phyloP scores from a whole-genome alignment of 345 rosid genomes.

The Melastoma malabathricum region DNA sequence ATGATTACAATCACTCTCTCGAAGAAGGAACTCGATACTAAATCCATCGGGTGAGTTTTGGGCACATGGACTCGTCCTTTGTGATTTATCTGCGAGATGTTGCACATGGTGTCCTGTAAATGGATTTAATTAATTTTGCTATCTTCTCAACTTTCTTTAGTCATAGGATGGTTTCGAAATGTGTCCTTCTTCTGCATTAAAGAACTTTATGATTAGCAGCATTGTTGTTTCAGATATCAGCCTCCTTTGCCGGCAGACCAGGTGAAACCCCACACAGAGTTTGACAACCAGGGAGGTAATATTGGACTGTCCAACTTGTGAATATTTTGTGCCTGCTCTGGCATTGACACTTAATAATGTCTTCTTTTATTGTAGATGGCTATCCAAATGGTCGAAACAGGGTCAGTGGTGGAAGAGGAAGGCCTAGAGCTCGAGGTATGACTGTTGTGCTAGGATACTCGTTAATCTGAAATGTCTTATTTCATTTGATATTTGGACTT shows the following conservation, averaged over 20 bases:
- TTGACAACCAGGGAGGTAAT: constrained; percentile 23
- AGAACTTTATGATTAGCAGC: neutral
- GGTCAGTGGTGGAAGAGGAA: constrained; percentile 10
- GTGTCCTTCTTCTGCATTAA: neutral
- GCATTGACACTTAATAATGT: constrained; percentile 2
- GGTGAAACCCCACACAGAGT: constrained; percentile 19
- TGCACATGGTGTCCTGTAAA: neutral
- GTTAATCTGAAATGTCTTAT: too few relatives aligned
- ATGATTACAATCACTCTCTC: constrained; percentile 47
- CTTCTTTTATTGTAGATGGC: constrained; percentile 8
- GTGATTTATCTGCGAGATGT: neutral
- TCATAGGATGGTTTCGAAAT: too few relatives aligned
- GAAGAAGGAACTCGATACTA: constrained; percentile 29
- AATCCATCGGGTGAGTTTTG: constrained; percentile 39
- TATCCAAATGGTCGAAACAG: constrained; percentile 12
- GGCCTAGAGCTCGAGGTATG: constrained; percentile 8
- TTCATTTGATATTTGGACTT: too few relatives aligned
- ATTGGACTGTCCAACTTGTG: neutral
- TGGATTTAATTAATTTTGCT: too few relatives aligned
- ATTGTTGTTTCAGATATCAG: constrained; percentile 21
- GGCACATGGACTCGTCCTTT: neutral
- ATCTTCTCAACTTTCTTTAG: too few relatives aligned
- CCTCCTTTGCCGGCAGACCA: constrained; percentile 30
- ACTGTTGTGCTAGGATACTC: neutral
- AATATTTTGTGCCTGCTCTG: neutral